Percentiles rank a stretch among this genome's conserved stretches.
phyloP scores from a whole-genome alignment of 805 yeast species.

The Candida berthetii region DNA sequence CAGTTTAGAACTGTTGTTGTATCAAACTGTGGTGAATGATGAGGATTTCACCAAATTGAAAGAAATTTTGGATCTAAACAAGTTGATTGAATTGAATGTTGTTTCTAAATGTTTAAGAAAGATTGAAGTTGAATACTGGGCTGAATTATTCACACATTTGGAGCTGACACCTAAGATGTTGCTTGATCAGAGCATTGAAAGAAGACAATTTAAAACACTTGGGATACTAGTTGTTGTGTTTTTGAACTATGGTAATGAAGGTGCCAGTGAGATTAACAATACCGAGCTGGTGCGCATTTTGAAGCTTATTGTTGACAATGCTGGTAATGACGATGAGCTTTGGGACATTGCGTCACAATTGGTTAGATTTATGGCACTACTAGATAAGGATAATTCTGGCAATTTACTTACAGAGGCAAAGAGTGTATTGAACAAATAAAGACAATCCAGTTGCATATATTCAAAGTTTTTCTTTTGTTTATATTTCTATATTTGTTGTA shows the following conservation, averaged over 20 bases:
- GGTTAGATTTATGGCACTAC: constrained; percentile 21
- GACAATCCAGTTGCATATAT: not conserved
- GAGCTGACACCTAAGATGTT: constrained; percentile 34
- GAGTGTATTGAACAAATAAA: not conserved
- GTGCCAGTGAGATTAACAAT: constrained; percentile 9
- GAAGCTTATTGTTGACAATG: constrained; percentile 20
- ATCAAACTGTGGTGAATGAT: constrained; percentile 22
- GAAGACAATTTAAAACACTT: constrained; percentile 37
- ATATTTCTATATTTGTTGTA: not conserved
- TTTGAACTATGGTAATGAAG: constrained; percentile 27
- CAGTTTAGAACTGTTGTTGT: constrained; percentile 39
- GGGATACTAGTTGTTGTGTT: constrained; percentile 41
- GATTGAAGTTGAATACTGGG: constrained; percentile 44
- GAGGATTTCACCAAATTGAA: constrained; percentile 13
- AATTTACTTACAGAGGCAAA: constrained; percentile 6
- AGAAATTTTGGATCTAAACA: constrained; percentile 15
- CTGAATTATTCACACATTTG: constrained; percentile 30
- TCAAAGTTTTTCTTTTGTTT: not conserved
- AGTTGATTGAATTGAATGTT: constrained; percentile 20
- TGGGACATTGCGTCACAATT: constrained; percentile 24
- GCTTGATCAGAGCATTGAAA: constrained; percentile 32
- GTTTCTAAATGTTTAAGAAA: constrained; percentile 44
- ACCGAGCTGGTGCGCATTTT: constrained; percentile 16
- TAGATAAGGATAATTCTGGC: constrained; percentile 16
- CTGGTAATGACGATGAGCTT: constrained; percentile 20